A percentile compares a stretch with the other conserved stretches of the same genome.
Conservation (phyloP, 257 asterid species). For the Solanum chmielewskii region DNA sequence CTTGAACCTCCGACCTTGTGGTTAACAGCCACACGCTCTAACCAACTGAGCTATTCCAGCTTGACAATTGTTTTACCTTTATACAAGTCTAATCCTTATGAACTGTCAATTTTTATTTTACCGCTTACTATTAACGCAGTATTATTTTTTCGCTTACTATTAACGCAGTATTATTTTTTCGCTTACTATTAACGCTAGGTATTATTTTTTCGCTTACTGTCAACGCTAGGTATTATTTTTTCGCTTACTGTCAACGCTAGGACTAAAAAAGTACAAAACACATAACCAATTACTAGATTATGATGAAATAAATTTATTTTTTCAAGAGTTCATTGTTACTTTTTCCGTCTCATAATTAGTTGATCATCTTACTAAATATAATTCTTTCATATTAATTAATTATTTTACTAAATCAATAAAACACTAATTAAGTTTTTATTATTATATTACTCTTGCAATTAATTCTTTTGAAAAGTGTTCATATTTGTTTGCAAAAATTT, state of each 20-base stretch:
- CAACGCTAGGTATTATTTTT: background rate
- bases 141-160: background rate
- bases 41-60: conserved; percentile 99
- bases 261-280: background rate
- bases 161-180: background rate
- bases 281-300: background rate
- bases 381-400: too few relatives aligned
- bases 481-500: too few relatives aligned
- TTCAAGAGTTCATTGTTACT: background rate
- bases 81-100: accelerated
- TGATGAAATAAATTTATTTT: too few relatives aligned
- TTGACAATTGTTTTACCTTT: accelerated
- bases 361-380: too few relatives aligned
- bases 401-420: too few relatives aligned
- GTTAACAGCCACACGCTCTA: conserved; percentile 99
- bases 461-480: background rate
- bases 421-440: too few relatives aligned
- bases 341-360: background rate
- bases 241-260: background rate
- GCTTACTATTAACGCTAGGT: background rate
- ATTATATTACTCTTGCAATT: background rate
- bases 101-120: too few relatives aligned
- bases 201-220: background rate
- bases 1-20: conserved; percentile 99
- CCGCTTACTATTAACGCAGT: background rate